Evolutionary conservation across 2,329 filamentous ascomycete species (phyloP).

Genomic region (Pyrenophora teres): DNA sequence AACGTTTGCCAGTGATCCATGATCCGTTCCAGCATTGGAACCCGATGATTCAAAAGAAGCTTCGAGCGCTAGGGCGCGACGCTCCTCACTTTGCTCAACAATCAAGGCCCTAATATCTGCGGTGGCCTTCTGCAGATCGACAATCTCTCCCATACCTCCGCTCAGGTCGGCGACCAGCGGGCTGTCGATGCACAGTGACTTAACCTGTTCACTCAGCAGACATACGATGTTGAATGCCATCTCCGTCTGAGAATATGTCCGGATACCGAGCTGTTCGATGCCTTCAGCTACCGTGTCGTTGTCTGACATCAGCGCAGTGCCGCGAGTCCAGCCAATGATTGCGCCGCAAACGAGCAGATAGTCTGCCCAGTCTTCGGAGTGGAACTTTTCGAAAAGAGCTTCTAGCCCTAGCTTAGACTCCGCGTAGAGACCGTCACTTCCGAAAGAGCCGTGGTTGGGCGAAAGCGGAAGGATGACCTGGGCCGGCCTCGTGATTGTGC

Average conservation of each 20-base stretch:
- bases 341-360: slow-evolving; percentile 98
- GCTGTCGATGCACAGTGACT: slow-evolving; percentile 92
- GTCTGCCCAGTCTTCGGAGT: slow-evolving; percentile 95
- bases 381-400: slow-evolving; percentile 98
- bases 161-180: slow-evolving; percentile 97
- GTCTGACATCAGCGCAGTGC: slow-evolving; percentile 94
- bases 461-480: slow-evolving; percentile 96
- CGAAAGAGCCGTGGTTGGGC: slow-evolving; percentile 97
- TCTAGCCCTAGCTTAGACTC: slow-evolving; percentile 97
- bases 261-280: slow-evolving; percentile 93
- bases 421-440: slow-evolving; percentile 95
- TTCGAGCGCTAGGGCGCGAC: slow-evolving; percentile 78
- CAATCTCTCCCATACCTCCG: slow-evolving; percentile 84
- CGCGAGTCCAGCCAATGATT: slow-evolving; percentile 98
- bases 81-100: slow-evolving; percentile 90
- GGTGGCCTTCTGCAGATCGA: not conserved
- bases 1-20: slow-evolving; percentile 95
- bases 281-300: slow-evolving; percentile 98
- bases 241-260: slow-evolving; percentile 98
- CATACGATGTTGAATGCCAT: slow-evolving; percentile 99
- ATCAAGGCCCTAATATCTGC: slow-evolving; percentile 14
- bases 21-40: slow-evolving; percentile 89
- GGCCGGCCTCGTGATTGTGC: slow-evolving; percentile 92
- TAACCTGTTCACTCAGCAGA: slow-evolving; percentile 90
- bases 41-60: slow-evolving; percentile 50